Conservation (phyloP, 805 yeast genomes). For the Candida manassasensis region DNA sequence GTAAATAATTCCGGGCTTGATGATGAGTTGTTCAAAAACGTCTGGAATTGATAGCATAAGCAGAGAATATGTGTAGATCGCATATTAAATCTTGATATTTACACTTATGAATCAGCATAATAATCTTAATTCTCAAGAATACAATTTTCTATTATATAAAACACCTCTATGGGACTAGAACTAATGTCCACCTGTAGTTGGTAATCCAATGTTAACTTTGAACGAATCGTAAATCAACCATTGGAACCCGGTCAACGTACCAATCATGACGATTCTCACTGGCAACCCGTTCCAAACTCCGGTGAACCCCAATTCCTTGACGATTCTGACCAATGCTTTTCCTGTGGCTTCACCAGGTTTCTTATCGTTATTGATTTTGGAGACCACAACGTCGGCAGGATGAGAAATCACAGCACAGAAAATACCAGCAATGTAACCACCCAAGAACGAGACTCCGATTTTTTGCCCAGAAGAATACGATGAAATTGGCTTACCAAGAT, state of each 20-base stretch:
- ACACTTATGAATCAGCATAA: background rate
- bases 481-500: constrained; percentile 66
- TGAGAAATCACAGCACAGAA: constrained; percentile 94
- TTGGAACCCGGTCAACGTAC: constrained; percentile 95
- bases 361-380: constrained; percentile 78
- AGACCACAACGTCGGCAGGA: constrained; percentile 99
- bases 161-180: no score
- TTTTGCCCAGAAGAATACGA: constrained; percentile 73
- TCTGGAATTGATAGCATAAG: constrained; percentile 44
- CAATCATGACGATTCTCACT: constrained; percentile 93
- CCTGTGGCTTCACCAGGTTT: constrained; percentile 61
- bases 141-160: no score
- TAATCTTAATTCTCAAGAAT: no score
- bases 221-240: constrained; percentile 96
- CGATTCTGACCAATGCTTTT: constrained; percentile 68
- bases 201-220: constrained; percentile 90
- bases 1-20: constrained; percentile 31
- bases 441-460: constrained; percentile 90
- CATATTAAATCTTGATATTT: background rate
- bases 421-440: constrained; percentile 97
- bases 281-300: constrained; percentile 96
- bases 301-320: constrained; percentile 74
- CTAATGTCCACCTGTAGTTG: constrained; percentile 70
- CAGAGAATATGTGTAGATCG: constrained; percentile 4
- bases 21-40: constrained; percentile 66